These are phyloP conservation scores for Neofusicoccum parvum DNA, from an alignment of 2,329 filamentous ascomycete genomes.

Conservation along the genomic window DNA sequence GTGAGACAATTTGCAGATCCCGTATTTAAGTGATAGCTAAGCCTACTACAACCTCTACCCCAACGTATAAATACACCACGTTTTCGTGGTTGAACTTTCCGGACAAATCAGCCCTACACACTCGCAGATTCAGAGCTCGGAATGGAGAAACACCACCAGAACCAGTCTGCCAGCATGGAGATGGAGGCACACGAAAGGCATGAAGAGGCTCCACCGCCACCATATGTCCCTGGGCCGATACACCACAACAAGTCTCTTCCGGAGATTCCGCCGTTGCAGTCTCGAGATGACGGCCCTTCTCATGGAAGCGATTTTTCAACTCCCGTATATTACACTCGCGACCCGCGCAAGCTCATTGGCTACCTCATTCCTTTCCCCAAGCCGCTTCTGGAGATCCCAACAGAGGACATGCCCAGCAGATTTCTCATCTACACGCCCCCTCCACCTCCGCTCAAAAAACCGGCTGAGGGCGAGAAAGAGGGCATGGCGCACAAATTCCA, in stretches of 20 bases:
- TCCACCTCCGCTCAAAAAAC: conserved; percentile 43
- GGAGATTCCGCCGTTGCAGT: background rate
- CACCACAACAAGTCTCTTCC: background rate
- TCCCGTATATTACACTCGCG: conserved; percentile 43
- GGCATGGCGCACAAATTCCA: conserved; percentile 45
- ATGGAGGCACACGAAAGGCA: background rate
- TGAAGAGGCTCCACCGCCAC: background rate
- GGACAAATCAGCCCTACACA: background rate
- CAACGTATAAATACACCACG: background rate
- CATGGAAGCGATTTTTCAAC: conserved; percentile 23
- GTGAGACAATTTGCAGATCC: background rate
- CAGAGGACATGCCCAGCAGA: conserved; percentile 40
- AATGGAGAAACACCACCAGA: background rate
- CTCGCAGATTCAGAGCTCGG: background rate
- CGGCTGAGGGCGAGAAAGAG: conserved; percentile 46
- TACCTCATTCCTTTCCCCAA: conserved; percentile 50
- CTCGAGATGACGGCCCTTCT: background rate
- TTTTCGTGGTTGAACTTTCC: background rate
- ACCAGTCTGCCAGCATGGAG: background rate
- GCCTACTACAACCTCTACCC: background rate
- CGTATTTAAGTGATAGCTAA: background rate
- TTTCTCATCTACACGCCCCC: conserved; percentile 51
- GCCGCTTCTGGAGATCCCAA: conserved; percentile 37
- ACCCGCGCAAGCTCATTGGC: conserved; percentile 45
- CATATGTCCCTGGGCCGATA: background rate